Evolutionary conservation across 805 yeast species (phyloP), one percentile per base, ranked within the genome.

Genomic region (Tetrapisispora phaffii): DNA sequence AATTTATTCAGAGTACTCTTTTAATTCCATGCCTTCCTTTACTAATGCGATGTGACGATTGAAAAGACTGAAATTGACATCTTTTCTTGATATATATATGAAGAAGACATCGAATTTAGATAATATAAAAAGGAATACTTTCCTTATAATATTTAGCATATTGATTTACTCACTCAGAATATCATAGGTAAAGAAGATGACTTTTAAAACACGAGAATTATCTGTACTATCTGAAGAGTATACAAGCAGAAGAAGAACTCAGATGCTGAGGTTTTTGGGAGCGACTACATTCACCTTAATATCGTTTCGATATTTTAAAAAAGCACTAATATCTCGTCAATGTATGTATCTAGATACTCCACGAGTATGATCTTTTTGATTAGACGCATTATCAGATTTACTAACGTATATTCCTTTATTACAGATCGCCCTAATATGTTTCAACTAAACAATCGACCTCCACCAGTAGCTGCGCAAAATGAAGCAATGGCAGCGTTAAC

Each of bases 401-500:
- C 34, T 29, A 20, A 39, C 26, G 3, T 4, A 8, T 16, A 4
- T 32, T n/a, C 6, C 7, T n/a, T 24, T 7, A 23, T 26, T 9
- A 24, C 17, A 66, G 74, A 79, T 55, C 64, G 78, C 5, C 96
- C 96, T 7, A 74, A 73, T 35, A 72, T 79, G 56, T 88, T 84
- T 63, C 88, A 85, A 54, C 86, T 89, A 15, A 88, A 88, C 62
- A 90, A 88, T 55, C 74, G 77, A 46, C 94, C 94, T 2, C 96
- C 96, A 5, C 73, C 79, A 16, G 85, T 82, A 56, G 82, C 85
- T 23, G 79, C 83, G 59, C 79, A 84, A 49, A 74, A 77, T 44
- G 96, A 88, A 61, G 96, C 96, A 1, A 77, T 87, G 32, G 77
- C 80, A 31, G 96, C 96, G 0, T 86, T 88, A 2, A 78, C 82